These are phyloP conservation scores for Schoenoplectus triqueter DNA, from an alignment of 202 grass and related monocot species.

Conservation along the genomic window DNA sequence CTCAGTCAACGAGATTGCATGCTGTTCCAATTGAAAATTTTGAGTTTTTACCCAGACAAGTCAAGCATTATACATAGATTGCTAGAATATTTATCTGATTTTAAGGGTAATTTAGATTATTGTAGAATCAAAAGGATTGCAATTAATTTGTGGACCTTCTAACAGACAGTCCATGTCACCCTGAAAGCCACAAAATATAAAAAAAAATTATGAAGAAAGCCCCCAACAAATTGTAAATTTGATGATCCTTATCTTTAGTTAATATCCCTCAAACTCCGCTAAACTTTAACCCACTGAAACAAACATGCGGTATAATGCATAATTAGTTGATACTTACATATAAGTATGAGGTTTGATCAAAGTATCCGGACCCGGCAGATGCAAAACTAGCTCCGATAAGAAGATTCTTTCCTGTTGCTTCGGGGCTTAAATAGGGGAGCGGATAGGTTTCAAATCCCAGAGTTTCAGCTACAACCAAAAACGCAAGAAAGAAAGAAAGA, in stretches of 20 bases:
- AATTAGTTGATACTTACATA: slow-evolving; percentile 55
- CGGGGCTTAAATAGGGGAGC: slow-evolving; percentile 72
- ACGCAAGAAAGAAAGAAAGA: neutral
- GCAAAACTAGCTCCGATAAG: slow-evolving; percentile 78
- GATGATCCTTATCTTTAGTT: neutral
- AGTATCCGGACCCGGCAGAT: slow-evolving; percentile 77
- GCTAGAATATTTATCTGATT: neutral
- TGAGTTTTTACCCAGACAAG: too few species aligned
- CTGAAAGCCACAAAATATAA: neutral
- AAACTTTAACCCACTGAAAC: neutral
- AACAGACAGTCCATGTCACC: neutral
- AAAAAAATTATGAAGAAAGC: neutral
- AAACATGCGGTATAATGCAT: neutral
- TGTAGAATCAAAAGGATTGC: neutral
- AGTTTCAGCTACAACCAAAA: slow-evolving; percentile 47
- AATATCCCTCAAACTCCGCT: neutral
- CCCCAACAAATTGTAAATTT: neutral
- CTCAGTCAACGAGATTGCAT: slow-evolving; percentile 70
- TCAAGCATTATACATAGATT: neutral
- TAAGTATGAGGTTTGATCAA: slow-evolving; percentile 65
- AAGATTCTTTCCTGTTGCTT: slow-evolving; percentile 65
- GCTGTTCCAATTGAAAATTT: slow-evolving; percentile 38
- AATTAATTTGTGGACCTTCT: neutral
- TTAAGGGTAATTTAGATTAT: neutral
- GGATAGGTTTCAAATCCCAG: slow-evolving; percentile 67